Evolutionary conservation across 768 basidiomycete species (phyloP).

Genomic region (Psilocybe subaeruginosa): DNA sequence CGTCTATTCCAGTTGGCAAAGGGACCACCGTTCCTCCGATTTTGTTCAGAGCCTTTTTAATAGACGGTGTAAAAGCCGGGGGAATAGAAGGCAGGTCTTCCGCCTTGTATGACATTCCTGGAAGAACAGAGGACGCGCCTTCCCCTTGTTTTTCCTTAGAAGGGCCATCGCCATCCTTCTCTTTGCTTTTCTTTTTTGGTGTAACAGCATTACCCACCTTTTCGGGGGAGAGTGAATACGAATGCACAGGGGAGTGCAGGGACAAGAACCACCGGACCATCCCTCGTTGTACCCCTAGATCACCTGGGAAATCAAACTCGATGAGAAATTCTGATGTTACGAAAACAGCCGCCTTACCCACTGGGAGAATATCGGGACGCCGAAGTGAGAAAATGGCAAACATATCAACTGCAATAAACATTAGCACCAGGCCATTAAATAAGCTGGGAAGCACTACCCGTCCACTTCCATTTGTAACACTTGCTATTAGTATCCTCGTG

Average conservation of each 20-base stretch:
- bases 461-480: constrained; percentile 47
- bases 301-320: constrained; percentile 46
- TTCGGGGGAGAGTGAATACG: constrained; percentile 51
- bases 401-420: constrained; percentile 71
- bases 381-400: constrained; percentile 88
- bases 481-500: not conserved
- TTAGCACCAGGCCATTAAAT: not conserved
- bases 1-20: constrained; percentile 64
- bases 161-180: constrained; percentile 21
- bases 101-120: constrained; percentile 30
- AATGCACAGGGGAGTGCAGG: constrained; percentile 55
- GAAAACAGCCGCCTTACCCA: constrained; percentile 28
- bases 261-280: constrained; percentile 70
- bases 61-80: constrained; percentile 69
- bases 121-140: constrained; percentile 38
- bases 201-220: constrained; percentile 37
- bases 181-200: constrained; percentile 18
- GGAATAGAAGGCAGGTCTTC: constrained; percentile 46
- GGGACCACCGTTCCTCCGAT: constrained; percentile 30
- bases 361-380: constrained; percentile 75
- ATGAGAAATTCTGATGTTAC: not conserved
- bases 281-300: constrained; percentile 84
- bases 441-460: constrained; percentile 39
- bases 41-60: constrained; percentile 55
- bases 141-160: constrained; percentile 24